These are phyloP conservation scores for Scheffersomyces ergatensis DNA, from an alignment of 805 yeast genomes.

Conservation along the genomic window DNA sequence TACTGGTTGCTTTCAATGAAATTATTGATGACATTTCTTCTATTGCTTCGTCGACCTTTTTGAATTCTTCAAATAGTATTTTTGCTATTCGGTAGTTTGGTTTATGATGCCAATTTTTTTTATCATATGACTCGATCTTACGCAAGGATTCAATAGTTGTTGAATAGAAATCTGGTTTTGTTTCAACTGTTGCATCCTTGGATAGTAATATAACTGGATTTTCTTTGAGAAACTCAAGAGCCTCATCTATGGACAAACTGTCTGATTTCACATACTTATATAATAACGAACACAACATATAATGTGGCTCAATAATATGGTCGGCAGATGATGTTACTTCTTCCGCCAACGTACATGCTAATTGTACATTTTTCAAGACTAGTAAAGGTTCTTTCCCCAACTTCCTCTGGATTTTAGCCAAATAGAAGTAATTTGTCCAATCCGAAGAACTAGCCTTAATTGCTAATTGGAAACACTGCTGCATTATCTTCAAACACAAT, in stretches of 20 bases:
- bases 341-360: conserved; percentile 44
- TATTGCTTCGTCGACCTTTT: conserved; percentile 53
- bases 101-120: conserved; percentile 88
- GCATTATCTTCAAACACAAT: conserved; percentile 37
- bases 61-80: conserved; percentile 53
- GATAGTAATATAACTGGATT: conserved; percentile 26
- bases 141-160: conserved; percentile 45
- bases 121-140: conserved; percentile 57
- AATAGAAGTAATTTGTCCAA: conserved; percentile 62
- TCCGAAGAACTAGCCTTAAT: conserved; percentile 40
- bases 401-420: conserved; percentile 59
- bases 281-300: conserved; percentile 53
- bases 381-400: conserved; percentile 26
- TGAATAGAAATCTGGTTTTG: conserved; percentile 28
- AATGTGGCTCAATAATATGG: conserved; percentile 75
- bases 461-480: conserved; percentile 47
- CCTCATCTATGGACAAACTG: conserved; percentile 33
- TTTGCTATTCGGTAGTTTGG: conserved; percentile 72
- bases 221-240: conserved; percentile 33
- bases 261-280: conserved; percentile 52
- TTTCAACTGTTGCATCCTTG: conserved; percentile 1
- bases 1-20: conserved; percentile 62
- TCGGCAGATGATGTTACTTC: conserved; percentile 44
- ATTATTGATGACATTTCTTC: conserved; percentile 64
- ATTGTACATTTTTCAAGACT: conserved; percentile 41